These are phyloP conservation scores for Penicillium freii DNA, from an alignment of 2,329 filamentous ascomycete genomes.

Conservation along the genomic window DNA sequence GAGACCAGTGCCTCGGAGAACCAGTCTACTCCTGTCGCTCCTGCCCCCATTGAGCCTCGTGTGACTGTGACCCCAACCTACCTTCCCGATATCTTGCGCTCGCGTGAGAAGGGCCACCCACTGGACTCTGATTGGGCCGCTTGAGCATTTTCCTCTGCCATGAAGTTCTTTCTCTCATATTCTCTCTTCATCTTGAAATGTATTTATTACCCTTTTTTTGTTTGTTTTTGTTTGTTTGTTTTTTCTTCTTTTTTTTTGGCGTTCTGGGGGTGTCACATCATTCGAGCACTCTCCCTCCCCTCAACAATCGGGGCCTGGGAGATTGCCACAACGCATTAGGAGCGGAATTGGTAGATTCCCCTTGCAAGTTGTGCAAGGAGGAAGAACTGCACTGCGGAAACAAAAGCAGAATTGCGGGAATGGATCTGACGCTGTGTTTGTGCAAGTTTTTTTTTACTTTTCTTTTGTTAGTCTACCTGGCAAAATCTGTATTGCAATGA, in stretches of 20 bases:
- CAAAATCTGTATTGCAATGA: constrained; percentile 11
- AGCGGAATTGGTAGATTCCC: constrained; percentile 13
- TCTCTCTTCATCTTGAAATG: constrained; percentile 25
- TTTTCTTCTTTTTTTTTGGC: constrained; percentile 29
- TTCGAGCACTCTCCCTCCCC: constrained; percentile 25
- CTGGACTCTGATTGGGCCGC: constrained; percentile 48
- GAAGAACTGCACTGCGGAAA: constrained; percentile 5
- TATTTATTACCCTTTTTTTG: constrained; percentile 36
- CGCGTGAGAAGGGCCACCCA: constrained; percentile 42
- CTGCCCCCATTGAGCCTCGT: constrained; percentile 33
- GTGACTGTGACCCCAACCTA: constrained; percentile 38
- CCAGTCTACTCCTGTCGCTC: constrained; percentile 26
- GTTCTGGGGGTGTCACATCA: constrained; percentile 32
- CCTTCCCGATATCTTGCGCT: constrained; percentile 33
- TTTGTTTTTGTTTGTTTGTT: not conserved
- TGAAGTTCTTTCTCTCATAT: constrained; percentile 6
- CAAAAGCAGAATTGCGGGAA: constrained; percentile 21
- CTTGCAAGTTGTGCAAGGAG: constrained; percentile 10
- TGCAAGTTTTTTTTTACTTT: constrained; percentile 9
- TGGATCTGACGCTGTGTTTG: constrained; percentile 9
- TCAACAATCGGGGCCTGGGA: constrained; percentile 12
- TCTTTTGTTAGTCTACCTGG: constrained; percentile 6
- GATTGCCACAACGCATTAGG: constrained; percentile 16
- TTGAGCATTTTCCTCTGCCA: constrained; percentile 16
- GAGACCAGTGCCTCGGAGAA: constrained; percentile 44